phyloP scores from a whole-genome alignment of 306 rosid genomes.

The Medicago ruthenica region DNA sequence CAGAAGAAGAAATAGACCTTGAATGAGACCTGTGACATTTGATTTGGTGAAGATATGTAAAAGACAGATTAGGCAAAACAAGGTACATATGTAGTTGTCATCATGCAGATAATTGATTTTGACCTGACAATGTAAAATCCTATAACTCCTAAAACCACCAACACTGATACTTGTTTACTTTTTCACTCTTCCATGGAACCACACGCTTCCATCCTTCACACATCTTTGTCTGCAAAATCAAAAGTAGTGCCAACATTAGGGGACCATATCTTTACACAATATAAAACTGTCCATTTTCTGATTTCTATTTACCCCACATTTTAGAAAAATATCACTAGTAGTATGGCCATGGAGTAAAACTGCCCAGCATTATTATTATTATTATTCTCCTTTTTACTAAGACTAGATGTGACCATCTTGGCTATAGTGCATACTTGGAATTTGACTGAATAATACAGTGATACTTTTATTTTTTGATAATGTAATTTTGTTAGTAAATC shows the following conservation, averaged over 20 bases:
- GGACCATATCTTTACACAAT: slow-evolving; percentile 18
- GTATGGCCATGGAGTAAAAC: neutral
- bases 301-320: neutral
- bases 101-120: slow-evolving; percentile 35
- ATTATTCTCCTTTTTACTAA: too few species aligned
- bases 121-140: slow-evolving; percentile 27
- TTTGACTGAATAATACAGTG: too few species aligned
- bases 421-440: too few species aligned
- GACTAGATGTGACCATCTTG: too few species aligned
- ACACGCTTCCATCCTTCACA: slow-evolving; percentile 68
- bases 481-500: too few species aligned
- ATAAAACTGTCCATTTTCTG: neutral
- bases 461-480: too few species aligned
- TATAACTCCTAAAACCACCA: slow-evolving; percentile 15
- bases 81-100: slow-evolving; percentile 23
- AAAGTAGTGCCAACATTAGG: slow-evolving; percentile 28
- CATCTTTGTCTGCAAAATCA: slow-evolving; percentile 57
- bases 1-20: slow-evolving; percentile 12
- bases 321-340: neutral
- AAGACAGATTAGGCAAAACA: slow-evolving; percentile 26
- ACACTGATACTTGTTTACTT: slow-evolving; percentile 49
- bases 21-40: slow-evolving; percentile 16
- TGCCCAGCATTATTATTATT: neutral
- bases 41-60: slow-evolving; percentile 17
- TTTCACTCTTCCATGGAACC: slow-evolving; percentile 70